Evolutionary conservation across 805 yeast genomes (phyloP).

Genomic region (Wickerhamiella nectarea): DNA sequence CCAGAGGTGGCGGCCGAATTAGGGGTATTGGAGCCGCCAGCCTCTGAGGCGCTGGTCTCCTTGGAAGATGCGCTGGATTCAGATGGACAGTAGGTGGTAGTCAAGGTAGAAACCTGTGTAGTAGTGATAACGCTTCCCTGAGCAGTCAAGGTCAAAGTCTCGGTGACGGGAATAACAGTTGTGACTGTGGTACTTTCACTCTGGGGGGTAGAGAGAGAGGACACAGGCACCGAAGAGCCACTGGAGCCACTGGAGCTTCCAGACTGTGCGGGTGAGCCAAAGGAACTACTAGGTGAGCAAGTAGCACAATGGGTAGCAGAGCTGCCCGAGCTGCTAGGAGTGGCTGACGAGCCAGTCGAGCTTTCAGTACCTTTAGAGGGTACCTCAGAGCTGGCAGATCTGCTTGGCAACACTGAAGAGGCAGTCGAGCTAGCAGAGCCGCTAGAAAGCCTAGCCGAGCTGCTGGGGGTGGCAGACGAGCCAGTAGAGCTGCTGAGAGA

Average conservation of each 20-base stretch:
- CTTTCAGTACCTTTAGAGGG: too few relatives aligned
- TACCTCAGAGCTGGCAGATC: background rate
- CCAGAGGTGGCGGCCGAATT: background rate
- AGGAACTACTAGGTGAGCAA: background rate
- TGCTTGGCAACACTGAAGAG: background rate
- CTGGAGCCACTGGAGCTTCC: background rate
- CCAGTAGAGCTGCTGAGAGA: background rate
- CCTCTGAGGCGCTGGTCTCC: background rate
- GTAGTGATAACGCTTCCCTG: background rate
- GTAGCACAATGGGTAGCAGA: background rate
- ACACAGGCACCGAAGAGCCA: background rate
- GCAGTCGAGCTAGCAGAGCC: background rate
- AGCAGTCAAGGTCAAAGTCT: background rate
- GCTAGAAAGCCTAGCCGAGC: background rate
- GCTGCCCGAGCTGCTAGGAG: background rate
- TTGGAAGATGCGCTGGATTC: too few relatives aligned
- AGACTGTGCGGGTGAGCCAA: background rate
- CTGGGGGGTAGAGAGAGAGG: background rate
- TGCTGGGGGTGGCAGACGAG: background rate
- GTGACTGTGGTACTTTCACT: background rate
- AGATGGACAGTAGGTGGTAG: background rate
- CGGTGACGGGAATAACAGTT: background rate
- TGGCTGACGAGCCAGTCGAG: too few relatives aligned
- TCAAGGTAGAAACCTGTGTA: background rate
- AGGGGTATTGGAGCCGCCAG: background rate